Conservation (phyloP, 2,329 filamentous ascomycete genomes). For the Colletotrichum zoysiae region DNA sequence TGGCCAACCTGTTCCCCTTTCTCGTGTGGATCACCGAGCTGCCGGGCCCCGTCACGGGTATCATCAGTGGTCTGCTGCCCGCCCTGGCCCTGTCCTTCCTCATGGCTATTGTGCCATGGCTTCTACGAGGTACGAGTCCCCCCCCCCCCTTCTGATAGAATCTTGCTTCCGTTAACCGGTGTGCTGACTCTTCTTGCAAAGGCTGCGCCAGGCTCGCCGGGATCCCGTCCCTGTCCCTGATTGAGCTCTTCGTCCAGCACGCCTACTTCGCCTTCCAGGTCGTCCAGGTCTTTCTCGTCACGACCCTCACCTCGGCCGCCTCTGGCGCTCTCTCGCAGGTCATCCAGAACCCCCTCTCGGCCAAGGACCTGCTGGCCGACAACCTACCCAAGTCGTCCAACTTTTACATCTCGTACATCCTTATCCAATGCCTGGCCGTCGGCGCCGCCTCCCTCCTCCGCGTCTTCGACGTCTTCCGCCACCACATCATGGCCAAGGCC, state of each 20-base stretch:
- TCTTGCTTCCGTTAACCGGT: not conserved
- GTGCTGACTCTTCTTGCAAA: conserved; percentile 47
- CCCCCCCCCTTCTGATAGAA: not conserved
- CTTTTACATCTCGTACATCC: conserved; percentile 92
- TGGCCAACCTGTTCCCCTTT: conserved; percentile 75
- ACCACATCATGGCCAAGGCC: conserved; percentile 74
- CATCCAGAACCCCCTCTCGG: conserved; percentile 53
- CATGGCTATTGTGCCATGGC: conserved; percentile 83
- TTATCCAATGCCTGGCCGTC: conserved; percentile 88
- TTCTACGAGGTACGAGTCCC: conserved; percentile 73
- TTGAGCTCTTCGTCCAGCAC: conserved; percentile 83
- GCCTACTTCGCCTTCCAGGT: conserved; percentile 86
- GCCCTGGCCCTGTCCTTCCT: conserved; percentile 82
- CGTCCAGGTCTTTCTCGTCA: conserved; percentile 86
- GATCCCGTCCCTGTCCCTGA: conserved; percentile 75
- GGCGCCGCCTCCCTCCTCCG: conserved; percentile 82
- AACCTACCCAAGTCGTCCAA: conserved; percentile 84
- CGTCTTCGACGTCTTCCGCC: conserved; percentile 69
- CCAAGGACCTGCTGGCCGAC: conserved; percentile 67
- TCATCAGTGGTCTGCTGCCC: conserved; percentile 87
- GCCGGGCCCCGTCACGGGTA: conserved; percentile 76
- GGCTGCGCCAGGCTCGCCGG: conserved; percentile 79
- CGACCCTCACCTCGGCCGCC: conserved; percentile 81
- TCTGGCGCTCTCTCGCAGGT: conserved; percentile 70
- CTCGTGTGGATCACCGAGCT: conserved; percentile 80